A percentile compares a stretch with the other conserved stretches of the same genome.
Conservation (phyloP, 2,329 filamentous ascomycete genomes). For the Colletotrichum ledebouriae region DNA sequence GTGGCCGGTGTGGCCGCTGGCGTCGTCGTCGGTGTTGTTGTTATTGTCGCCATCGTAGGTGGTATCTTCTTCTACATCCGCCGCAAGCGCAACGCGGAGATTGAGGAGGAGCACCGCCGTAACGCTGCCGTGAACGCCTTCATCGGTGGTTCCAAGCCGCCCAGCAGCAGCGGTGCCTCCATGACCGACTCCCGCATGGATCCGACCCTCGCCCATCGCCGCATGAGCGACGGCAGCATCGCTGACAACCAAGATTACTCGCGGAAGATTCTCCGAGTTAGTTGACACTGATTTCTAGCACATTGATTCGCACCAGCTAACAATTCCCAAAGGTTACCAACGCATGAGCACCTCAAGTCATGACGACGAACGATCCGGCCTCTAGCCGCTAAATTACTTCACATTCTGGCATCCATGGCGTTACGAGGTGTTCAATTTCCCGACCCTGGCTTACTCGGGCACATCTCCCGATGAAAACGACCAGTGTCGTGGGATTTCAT, state of each 20-base stretch:
- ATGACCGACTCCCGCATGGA: slow-evolving; percentile 89
- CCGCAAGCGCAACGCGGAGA: slow-evolving; percentile 79
- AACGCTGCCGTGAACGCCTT: slow-evolving; percentile 85
- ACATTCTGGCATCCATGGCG: slow-evolving; percentile 59
- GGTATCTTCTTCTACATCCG: slow-evolving; percentile 82
- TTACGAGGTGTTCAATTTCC: slow-evolving; percentile 47
- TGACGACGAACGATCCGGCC: slow-evolving; percentile 55
- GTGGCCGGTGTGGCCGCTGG: slow-evolving; percentile 89
- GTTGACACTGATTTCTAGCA: slow-evolving; percentile 47
- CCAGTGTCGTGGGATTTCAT: slow-evolving; percentile 43
- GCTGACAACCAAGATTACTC: slow-evolving; percentile 98
- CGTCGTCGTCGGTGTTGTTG: slow-evolving; percentile 86
- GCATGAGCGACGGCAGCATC: slow-evolving; percentile 95
- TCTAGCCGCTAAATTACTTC: slow-evolving; percentile 48
- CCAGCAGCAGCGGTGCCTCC: slow-evolving; percentile 74
- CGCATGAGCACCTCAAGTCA: slow-evolving; percentile 59
- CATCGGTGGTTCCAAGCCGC: slow-evolving; percentile 73
- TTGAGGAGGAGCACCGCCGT: slow-evolving; percentile 87
- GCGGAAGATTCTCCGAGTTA: slow-evolving; percentile 92
- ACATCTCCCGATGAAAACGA: slow-evolving; percentile 33
- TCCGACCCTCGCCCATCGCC: slow-evolving; percentile 84
- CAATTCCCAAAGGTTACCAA: slow-evolving; percentile 65
- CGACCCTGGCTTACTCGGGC: slow-evolving; percentile 39
- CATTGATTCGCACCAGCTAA: neutral
- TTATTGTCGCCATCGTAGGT: slow-evolving; percentile 73